These are phyloP conservation scores for Zalaria obscura DNA, from an alignment of 2,329 filamentous ascomycete species.

Conservation along the genomic window DNA sequence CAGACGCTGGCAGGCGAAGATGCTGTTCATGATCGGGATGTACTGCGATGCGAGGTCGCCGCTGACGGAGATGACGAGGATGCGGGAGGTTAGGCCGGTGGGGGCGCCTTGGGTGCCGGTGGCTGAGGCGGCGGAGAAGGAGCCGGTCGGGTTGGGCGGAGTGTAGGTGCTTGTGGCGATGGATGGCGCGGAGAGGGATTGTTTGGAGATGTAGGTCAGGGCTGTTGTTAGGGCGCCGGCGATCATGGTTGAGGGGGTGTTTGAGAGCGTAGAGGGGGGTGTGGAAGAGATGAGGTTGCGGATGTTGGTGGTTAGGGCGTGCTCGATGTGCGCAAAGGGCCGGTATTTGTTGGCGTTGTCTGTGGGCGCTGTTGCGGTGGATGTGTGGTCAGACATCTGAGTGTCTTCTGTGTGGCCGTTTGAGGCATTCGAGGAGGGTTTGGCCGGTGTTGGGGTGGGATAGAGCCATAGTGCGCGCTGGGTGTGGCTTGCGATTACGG, in stretches of 20 bases:
- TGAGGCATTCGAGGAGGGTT: constrained; percentile 5
- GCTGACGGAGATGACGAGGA: constrained; percentile 80
- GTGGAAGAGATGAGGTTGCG: constrained; percentile 59
- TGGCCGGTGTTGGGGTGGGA: constrained; percentile 35
- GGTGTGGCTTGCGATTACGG: constrained; percentile 78
- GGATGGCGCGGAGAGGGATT: constrained; percentile 31
- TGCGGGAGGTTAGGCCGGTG: constrained; percentile 56
- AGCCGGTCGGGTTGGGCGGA: constrained; percentile 28
- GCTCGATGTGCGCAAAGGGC: constrained; percentile 77
- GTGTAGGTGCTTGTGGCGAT: constrained; percentile 39
- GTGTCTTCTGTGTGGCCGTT: constrained; percentile 12
- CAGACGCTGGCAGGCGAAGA: constrained; percentile 84
- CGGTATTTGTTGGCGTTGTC: constrained; percentile 76
- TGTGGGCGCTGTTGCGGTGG: constrained; percentile 12
- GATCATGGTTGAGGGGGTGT: constrained; percentile 67
- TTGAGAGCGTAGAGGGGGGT: constrained; percentile 46
- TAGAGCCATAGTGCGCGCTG: constrained; percentile 85
- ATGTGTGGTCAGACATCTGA: constrained; percentile 9
- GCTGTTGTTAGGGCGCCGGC: constrained; percentile 84
- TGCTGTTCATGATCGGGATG: constrained; percentile 96
- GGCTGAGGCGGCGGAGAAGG: constrained; percentile 40
- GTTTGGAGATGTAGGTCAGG: constrained; percentile 80
- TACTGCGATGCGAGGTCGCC: constrained; percentile 81
- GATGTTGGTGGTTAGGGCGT: constrained; percentile 62
- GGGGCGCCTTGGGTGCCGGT: constrained; percentile 21